Percentiles rank a stretch among this genome's conserved stretches.
phyloP scores from a whole-genome alignment of 192 early-diverging fungal genomes.

The Chytriomyces sp. region DNA sequence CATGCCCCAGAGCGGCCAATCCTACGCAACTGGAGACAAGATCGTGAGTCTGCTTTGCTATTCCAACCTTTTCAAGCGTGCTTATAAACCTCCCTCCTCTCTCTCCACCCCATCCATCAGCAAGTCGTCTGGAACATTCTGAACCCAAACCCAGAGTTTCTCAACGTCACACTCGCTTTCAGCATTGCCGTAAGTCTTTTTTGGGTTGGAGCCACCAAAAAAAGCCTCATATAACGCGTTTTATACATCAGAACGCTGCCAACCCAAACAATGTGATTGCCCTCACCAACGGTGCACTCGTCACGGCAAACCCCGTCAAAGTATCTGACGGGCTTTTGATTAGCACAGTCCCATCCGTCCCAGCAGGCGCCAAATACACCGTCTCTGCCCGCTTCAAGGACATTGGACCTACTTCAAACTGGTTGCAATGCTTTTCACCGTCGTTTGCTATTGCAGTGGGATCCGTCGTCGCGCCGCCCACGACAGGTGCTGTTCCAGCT shows the following conservation, averaged over 20 bases:
- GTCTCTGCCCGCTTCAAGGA: conserved; percentile 1
- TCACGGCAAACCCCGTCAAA: background rate
- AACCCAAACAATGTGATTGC: conserved; percentile 5
- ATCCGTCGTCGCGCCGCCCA: background rate
- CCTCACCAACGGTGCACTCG: background rate
- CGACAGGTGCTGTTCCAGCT: background rate
- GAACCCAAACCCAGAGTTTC: background rate
- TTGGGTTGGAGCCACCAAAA: no score
- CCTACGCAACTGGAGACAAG: no score
- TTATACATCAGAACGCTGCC: conserved; percentile 1
- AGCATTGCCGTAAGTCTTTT: conserved; percentile 12
- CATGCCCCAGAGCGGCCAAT: no score
- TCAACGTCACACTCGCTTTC: conserved; percentile 1
- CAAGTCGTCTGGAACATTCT: no score
- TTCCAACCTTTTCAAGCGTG: no score
- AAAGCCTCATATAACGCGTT: no score
- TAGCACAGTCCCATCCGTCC: background rate
- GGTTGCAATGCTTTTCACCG: conserved; percentile 3
- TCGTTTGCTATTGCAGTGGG: background rate
- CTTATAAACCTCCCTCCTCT: no score
- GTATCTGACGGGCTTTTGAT: background rate
- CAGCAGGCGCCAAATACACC: conserved; percentile 10
- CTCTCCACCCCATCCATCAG: no score
- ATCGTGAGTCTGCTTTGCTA: no score
- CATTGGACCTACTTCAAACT: background rate